Percentiles rank a stretch among this genome's conserved stretches.
These are phyloP conservation scores for Ensete glaucum DNA, from an alignment of 176 grass and related monocot genomes.

Conservation along the genomic window DNA sequence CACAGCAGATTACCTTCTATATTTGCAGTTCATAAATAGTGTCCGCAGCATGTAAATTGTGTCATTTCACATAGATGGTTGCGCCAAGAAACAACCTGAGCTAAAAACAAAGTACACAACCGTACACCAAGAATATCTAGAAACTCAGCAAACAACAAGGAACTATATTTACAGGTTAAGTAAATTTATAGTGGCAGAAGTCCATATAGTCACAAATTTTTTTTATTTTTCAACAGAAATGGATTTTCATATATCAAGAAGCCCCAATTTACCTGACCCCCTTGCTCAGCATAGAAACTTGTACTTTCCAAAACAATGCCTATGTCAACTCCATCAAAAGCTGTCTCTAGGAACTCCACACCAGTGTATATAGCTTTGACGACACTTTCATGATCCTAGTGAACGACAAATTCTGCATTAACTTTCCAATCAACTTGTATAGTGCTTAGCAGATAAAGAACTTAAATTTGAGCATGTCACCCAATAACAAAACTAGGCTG, in stretches of 20 bases:
- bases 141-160: neutral
- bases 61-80: slow-evolving; percentile 1
- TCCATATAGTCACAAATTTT: neutral
- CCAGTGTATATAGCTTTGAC: slow-evolving; percentile 81
- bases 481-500: slow-evolving; percentile 1
- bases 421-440: neutral
- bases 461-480: neutral
- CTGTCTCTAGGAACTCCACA: slow-evolving; percentile 41
- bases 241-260: neutral
- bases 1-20: neutral
- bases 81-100: neutral
- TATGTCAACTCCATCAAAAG: slow-evolving; percentile 38
- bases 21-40: neutral
- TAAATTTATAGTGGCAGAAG: neutral
- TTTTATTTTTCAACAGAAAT: neutral
- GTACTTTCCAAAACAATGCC: slow-evolving; percentile 86
- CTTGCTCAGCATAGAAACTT: slow-evolving; percentile 97
- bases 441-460: neutral
- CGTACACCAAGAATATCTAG: neutral
- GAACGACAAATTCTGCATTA: slow-evolving; percentile 10
- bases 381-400: slow-evolving; percentile 61
- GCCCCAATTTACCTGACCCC: slow-evolving; percentile 67
- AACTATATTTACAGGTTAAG: neutral
- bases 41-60: neutral
- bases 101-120: neutral